Conservation (phyloP, 495 filamentous ascomycete species). For the Oidiodendron maius region DNA sequence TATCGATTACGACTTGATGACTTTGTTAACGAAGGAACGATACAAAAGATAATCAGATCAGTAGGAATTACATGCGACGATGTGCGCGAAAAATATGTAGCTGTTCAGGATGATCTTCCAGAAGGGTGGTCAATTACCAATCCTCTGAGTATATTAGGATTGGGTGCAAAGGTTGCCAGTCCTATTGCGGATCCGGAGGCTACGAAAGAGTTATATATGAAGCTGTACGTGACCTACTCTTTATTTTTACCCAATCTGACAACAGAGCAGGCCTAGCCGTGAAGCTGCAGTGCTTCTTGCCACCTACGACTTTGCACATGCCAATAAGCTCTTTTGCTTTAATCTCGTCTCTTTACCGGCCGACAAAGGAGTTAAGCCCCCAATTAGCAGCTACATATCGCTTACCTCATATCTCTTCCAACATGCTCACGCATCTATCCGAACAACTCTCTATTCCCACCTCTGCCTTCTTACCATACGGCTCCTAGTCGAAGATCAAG, state of each 20-base stretch:
- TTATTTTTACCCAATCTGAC: background rate
- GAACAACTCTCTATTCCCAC: slow-evolving; percentile 74
- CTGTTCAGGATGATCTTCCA: slow-evolving; percentile 86
- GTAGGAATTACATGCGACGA: slow-evolving; percentile 63
- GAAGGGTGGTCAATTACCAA: slow-evolving; percentile 82
- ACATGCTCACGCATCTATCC: slow-evolving; percentile 78
- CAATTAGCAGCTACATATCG: slow-evolving; percentile 79
- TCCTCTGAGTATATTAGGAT: slow-evolving; percentile 78
- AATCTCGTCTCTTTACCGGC: slow-evolving; percentile 62
- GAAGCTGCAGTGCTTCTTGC: slow-evolving; percentile 75
- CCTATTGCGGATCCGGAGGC: slow-evolving; percentile 59
- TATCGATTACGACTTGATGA: slow-evolving; percentile 94
- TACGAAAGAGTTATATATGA: slow-evolving; percentile 69
- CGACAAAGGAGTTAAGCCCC: slow-evolving; percentile 63
- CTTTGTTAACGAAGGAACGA: slow-evolving; percentile 88
- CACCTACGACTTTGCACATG: slow-evolving; percentile 87
- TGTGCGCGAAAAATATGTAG: slow-evolving; percentile 69
- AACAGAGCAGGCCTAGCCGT: slow-evolving; percentile 59
- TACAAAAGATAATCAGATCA: slow-evolving; percentile 72
- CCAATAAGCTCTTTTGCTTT: slow-evolving; percentile 93
- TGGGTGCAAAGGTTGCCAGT: slow-evolving; percentile 60
- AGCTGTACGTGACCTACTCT: slow-evolving; percentile 33
- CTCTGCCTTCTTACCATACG: slow-evolving; percentile 79
- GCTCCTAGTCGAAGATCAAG: slow-evolving; percentile 80
- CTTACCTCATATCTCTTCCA: slow-evolving; percentile 88